Conservation (phyloP, 257 asterid genomes). For the Solanum peruvianum region DNA sequence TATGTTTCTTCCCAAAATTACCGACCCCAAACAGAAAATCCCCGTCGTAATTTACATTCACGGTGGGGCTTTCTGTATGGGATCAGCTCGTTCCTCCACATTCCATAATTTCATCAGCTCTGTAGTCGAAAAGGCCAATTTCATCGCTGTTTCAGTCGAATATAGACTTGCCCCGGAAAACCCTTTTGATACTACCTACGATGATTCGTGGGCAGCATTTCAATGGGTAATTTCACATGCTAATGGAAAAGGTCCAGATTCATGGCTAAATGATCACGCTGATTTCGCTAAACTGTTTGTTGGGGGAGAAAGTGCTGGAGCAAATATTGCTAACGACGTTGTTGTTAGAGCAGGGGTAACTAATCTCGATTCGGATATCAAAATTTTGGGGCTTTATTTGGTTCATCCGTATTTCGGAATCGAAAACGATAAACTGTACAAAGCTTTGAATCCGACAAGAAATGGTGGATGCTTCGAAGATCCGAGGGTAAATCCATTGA, state of each 20-base stretch:
- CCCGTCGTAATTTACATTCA: constrained; percentile 47
- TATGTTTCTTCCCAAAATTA: constrained; percentile 30
- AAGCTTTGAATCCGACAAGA: constrained; percentile 31
- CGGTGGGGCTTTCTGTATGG: constrained; percentile 60
- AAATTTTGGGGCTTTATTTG: constrained; percentile 25
- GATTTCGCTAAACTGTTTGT: constrained; percentile 40
- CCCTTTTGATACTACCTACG: constrained; percentile 38
- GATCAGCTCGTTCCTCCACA: constrained; percentile 15
- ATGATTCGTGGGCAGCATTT: constrained; percentile 68
- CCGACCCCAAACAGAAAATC: constrained; percentile 11
- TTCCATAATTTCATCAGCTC: constrained; percentile 24
- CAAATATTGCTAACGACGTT: constrained; percentile 41
- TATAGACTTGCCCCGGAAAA: constrained; percentile 63
- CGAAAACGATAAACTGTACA: constrained; percentile 32
- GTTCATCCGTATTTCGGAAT: constrained; percentile 49
- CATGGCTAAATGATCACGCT: constrained; percentile 48
- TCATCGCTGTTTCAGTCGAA: constrained; percentile 41
- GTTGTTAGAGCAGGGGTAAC: constrained; percentile 40
- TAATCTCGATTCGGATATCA: constrained; percentile 8
- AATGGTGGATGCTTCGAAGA: constrained; percentile 42
- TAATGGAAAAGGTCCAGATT: constrained; percentile 28
- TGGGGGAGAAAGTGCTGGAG: constrained; percentile 84
- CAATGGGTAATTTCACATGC: constrained; percentile 48
- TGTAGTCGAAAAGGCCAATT: constrained; percentile 22
- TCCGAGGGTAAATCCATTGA: constrained; percentile 56